Evolutionary conservation across 768 basidiomycete genomes (phyloP), one percentile per base, ranked within the genome.

Genomic region (Lactarius trivialis): DNA sequence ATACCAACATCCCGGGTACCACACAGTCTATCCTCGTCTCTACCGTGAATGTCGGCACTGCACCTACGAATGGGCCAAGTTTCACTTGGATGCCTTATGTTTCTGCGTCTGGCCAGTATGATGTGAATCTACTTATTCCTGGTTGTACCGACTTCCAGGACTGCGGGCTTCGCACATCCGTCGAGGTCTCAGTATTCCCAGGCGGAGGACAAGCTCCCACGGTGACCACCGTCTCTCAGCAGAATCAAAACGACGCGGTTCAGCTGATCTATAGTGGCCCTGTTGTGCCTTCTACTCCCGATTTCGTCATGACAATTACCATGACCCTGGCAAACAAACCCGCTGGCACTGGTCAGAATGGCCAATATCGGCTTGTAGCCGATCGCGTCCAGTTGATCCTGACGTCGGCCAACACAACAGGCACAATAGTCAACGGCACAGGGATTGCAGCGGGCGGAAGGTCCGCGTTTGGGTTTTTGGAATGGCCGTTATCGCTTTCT

Each of bases 31-130:
- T 94, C 51, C 81, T 94, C 19, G 80, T 86, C 26, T 81, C 93
- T 17, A 76, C 76, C 1, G 81, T 93, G 14, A 68, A 77, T 33
- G 87, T 89, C 34, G 86, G 84, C 17, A 86, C 88, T 0, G 67
- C 84, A 1, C 60, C 85, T 4, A 70, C 81, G 1, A 73, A 80
- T 32, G 83, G 82, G n/a, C 91, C 97, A 15, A 85, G 81, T 37
- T 83, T 96, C 71, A 94, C 90, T 0, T 97, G 92, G 88, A 81
- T 83, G 73, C 95, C 95, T 0, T 93, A 92, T 69, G 87, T 98
- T n/a, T 91, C 91, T 0, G 88, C 91, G 11, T 81, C 89, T 3
- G 97, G 94, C 34, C 76, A 83, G 62, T 99, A 99, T 73, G 82
- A 87, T 45, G 78, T 98, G 65, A 89, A 87, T 73, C 71, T 98